Percentiles rank a stretch among this genome's conserved stretches.
phyloP scores from a whole-genome alignment of 495 filamentous ascomycete species.

The Aspergillus incahuasiensis region DNA sequence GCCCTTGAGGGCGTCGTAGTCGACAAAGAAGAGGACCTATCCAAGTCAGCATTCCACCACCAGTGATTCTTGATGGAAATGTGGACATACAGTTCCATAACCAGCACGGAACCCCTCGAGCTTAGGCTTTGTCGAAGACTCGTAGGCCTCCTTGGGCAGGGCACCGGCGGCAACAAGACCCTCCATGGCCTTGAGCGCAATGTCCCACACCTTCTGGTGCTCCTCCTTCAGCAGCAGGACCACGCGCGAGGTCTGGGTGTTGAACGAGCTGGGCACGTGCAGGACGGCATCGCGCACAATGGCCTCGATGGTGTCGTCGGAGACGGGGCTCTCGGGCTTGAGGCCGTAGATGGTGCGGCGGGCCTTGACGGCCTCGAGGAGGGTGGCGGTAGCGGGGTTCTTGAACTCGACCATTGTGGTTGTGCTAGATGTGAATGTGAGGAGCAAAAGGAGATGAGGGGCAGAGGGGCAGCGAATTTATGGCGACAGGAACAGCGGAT shows the following conservation, averaged over 20 bases:
- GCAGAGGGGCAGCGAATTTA: background rate
- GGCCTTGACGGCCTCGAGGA: constrained; percentile 36
- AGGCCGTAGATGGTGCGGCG: constrained; percentile 47
- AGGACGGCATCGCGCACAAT: constrained; percentile 43
- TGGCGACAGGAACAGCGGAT: background rate
- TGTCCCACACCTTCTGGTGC: constrained; percentile 51
- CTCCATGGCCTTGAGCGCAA: constrained; percentile 40
- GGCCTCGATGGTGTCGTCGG: constrained; percentile 32
- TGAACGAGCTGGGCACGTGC: constrained; percentile 48
- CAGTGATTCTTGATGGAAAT: background rate
- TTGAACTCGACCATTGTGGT: constrained; percentile 34
- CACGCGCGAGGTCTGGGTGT: constrained; percentile 48
- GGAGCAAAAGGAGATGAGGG: background rate
- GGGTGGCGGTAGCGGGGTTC: constrained; percentile 38
- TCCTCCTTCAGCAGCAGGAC: constrained; percentile 47
- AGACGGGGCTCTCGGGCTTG: constrained; percentile 41
- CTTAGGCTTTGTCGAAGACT: constrained; percentile 39
- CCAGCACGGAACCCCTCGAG: constrained; percentile 39
- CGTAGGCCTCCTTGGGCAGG: constrained; percentile 37
- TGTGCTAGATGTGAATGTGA: background rate
- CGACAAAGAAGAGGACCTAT: constrained; percentile 49
- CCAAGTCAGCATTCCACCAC: background rate
- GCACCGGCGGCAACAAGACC: constrained; percentile 33
- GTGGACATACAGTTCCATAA: constrained; percentile 44
- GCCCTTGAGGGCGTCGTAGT: constrained; percentile 32